Base-by-base conservation (phyloP, 2,329 filamentous ascomycete species). In the Aspergillus udagawae region DNA sequence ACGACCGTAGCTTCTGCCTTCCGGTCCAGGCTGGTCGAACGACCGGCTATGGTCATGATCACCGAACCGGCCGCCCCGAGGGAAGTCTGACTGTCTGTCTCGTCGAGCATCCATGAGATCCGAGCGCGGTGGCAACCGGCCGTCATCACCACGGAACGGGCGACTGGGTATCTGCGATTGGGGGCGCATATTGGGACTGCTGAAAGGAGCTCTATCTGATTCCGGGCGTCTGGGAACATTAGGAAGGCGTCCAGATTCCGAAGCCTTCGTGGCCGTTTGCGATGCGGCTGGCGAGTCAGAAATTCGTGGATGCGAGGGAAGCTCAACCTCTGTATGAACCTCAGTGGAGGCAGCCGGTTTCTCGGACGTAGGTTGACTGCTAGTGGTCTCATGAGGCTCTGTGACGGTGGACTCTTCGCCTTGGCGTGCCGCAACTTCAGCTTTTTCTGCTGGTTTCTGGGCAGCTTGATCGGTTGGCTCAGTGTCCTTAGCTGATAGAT, bases 201-300 rank as follows among this genome's bases (percentile, higher is more conserved):
- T 56, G 21, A 67, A 56, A 9, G 69, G 57, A 17, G 65, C 59
- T 57, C 73, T 67, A n/a, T 75, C 73, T 14, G 67, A 38, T 28
- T 79, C 77, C 28, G 72, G 70, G 10, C 74, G 74, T 60, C 73
- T 74, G 2, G 75, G 71, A 45, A 73, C 65, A 56, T 69, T 71
- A 17, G 67, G 47, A 25, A 65, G 65, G 44, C 67, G 70, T 12
- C 64, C 63, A 44, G 65, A 54, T 41, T 75, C 71, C 2, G 69
- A 60, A 29, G 62, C 64, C 53, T 66, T 67, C 17, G 70, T 65
- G 10, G 60, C 56, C n/a, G 67, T 58, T 20, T 66, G 67, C 49
- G 71, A 65, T 27, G 60, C 59, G 14, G 63, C 58, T 14, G 64
- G 61, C 4, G 68, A 62, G 27, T 51, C 52, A 2, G 65, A 57